Conservation (phyloP, 495 filamentous ascomycete genomes). For the Aspergillus sparsus region DNA sequence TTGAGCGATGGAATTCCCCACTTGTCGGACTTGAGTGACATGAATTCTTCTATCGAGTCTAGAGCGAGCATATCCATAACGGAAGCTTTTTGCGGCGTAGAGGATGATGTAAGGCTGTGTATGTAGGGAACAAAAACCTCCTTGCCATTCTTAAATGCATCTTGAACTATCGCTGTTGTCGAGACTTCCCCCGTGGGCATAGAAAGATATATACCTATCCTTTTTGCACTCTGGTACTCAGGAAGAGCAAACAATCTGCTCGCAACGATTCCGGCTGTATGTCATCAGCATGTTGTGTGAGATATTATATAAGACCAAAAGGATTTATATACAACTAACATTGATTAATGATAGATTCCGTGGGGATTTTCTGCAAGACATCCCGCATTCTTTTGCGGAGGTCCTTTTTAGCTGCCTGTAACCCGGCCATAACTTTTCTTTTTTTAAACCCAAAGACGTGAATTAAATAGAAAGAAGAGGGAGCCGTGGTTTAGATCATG, state of each 20-base stretch:
- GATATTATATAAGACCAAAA: slow-evolving; percentile 5
- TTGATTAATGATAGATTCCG: slow-evolving; percentile 61
- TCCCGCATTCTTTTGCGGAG: slow-evolving; percentile 69
- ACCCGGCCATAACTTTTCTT: slow-evolving; percentile 45
- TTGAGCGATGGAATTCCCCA: slow-evolving; percentile 91
- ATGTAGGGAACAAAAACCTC: slow-evolving; percentile 90
- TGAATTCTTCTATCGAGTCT: slow-evolving; percentile 69
- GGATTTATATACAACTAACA: slow-evolving; percentile 50
- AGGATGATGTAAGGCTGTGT: slow-evolving; percentile 55
- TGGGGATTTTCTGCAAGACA: slow-evolving; percentile 56
- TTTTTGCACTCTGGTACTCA: slow-evolving; percentile 68
- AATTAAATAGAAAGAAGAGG: background rate
- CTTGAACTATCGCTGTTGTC: slow-evolving; percentile 74
- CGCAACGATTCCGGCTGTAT: slow-evolving; percentile 58
- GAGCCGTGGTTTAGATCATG: background rate
- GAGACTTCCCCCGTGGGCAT: slow-evolving; percentile 86
- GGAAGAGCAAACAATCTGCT: slow-evolving; percentile 59
- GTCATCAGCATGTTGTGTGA: slow-evolving; percentile 22
- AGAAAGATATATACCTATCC: slow-evolving; percentile 85
- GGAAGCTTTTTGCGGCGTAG: slow-evolving; percentile 48
- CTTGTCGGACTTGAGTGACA: slow-evolving; percentile 68
- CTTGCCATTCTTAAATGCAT: slow-evolving; percentile 78
- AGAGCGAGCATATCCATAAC: slow-evolving; percentile 95
- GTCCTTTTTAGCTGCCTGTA: slow-evolving; percentile 70
- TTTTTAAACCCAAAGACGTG: slow-evolving; percentile 3